A percentile compares a stretch with the other conserved stretches of the same genome.
phyloP scores from a whole-genome alignment of 2,329 filamentous ascomycete genomes.

The Metarhizium humberi region DNA sequence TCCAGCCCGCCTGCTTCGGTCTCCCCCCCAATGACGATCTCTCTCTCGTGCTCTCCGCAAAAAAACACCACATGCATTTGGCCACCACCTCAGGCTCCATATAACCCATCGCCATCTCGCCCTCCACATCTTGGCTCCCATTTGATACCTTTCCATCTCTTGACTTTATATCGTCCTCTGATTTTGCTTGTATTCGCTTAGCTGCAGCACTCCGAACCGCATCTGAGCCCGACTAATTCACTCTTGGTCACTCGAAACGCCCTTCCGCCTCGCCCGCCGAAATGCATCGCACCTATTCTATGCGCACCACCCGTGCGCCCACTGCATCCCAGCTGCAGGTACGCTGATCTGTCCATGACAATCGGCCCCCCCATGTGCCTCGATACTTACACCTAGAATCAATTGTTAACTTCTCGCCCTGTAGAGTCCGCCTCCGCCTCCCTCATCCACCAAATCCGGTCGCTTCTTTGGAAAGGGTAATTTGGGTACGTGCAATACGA shows the following conservation, averaged over 20 bases:
- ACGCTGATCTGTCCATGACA: slow-evolving; percentile 12
- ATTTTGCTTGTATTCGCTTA: not conserved
- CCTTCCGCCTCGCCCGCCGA: slow-evolving; percentile 18
- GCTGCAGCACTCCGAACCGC: not conserved
- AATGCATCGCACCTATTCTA: slow-evolving; percentile 99
- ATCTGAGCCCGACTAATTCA: not conserved
- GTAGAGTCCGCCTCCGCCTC: slow-evolving; percentile 86
- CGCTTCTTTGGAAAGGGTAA: slow-evolving; percentile 81
- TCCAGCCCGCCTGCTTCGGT: not conserved
- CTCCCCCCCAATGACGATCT: slow-evolving; percentile 5
- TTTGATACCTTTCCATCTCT: slow-evolving; percentile 1
- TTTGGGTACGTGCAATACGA: slow-evolving; percentile 58
- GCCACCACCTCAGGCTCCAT: slow-evolving; percentile 4
- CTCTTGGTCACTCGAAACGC: slow-evolving; percentile 5
- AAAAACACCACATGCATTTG: not conserved
- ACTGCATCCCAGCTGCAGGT: slow-evolving; percentile 73
- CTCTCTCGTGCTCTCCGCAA: slow-evolving; percentile 3
- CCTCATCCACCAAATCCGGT: slow-evolving; percentile 83
- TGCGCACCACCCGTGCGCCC: slow-evolving; percentile 93
- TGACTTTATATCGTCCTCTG: not conserved
- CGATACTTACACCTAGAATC: not conserved
- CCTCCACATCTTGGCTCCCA: not conserved
- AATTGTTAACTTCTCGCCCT: slow-evolving; percentile 6
- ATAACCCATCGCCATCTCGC: slow-evolving; percentile 11
- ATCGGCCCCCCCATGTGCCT: not conserved